Percentiles rank a stretch among this genome's conserved stretches.
phyloP scores from a whole-genome alignment of 2,329 filamentous ascomycete genomes.

The Exophiala spinifera region DNA sequence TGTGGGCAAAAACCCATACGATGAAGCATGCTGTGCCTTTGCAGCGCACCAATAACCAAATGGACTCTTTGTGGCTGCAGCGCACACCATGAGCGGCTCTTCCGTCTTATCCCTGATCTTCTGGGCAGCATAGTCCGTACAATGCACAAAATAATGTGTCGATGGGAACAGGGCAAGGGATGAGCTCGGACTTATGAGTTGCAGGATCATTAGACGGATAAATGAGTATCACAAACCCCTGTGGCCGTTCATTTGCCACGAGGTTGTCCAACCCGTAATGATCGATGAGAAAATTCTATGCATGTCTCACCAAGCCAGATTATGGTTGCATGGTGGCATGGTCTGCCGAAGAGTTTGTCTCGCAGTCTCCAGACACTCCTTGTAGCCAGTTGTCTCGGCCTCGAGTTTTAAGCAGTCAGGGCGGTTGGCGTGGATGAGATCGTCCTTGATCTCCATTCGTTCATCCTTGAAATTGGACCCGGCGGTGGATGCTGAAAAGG shows the following conservation, averaged over 20 bases:
- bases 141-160: too few species aligned
- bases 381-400: background rate
- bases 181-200: background rate
- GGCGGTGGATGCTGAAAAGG: conserved; percentile 5
- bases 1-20: too few species aligned
- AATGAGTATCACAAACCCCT: background rate
- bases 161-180: too few species aligned
- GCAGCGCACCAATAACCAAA: too few species aligned
- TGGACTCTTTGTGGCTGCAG: too few species aligned
- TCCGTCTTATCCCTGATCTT: too few species aligned
- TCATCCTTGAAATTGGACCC: conserved; percentile 14
- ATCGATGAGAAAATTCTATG: conserved; percentile 12
- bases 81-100: too few species aligned
- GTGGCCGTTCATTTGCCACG: conserved; percentile 20
- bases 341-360: conserved; percentile 17
- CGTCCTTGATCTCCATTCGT: conserved; percentile 11
- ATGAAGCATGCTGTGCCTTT: too few species aligned
- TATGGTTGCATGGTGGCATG: conserved; percentile 18
- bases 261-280: conserved; percentile 8
- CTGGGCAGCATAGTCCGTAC: too few species aligned
- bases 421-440: conserved; percentile 1
- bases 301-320: conserved; percentile 26
- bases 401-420: too few species aligned
- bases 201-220: background rate
- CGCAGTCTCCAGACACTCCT: conserved; percentile 12